phyloP scores from a whole-genome alignment of 768 basidiomycete genomes.

The Mrakia hoshinonis region DNA sequence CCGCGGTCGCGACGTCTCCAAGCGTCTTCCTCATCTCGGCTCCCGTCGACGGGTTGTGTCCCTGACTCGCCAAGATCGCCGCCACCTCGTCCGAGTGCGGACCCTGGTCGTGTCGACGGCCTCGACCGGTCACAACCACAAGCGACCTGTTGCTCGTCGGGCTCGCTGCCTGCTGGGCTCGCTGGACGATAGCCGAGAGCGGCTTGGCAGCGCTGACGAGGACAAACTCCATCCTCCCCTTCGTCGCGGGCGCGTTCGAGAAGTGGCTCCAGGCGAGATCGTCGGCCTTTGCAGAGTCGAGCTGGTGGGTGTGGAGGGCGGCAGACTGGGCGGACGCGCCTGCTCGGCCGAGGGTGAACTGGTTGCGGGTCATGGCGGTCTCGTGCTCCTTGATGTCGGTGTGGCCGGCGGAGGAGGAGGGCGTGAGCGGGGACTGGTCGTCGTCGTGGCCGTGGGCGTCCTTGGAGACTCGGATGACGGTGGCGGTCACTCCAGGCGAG shows the following conservation, averaged over 20 bases:
- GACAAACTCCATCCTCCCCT: slow-evolving; percentile 59
- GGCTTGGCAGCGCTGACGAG: slow-evolving; percentile 41
- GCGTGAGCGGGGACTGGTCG: background rate
- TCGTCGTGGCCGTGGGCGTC: background rate
- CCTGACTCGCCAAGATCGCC: slow-evolving; percentile 53
- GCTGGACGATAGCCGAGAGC: slow-evolving; percentile 45
- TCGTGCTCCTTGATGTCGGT: slow-evolving; percentile 21
- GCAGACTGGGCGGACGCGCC: background rate
- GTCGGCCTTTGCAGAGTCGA: slow-evolving; percentile 77
- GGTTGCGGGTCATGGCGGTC: slow-evolving; percentile 11
- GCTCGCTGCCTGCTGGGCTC: slow-evolving; percentile 50
- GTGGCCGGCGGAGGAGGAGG: background rate
- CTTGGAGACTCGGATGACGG: slow-evolving; percentile 54
- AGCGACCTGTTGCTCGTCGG: slow-evolving; percentile 35
- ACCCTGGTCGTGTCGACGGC: slow-evolving; percentile 33
- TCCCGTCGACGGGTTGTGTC: slow-evolving; percentile 28
- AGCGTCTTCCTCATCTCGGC: slow-evolving; percentile 55
- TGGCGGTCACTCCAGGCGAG: slow-evolving; percentile 56
- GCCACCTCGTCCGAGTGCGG: slow-evolving; percentile 51
- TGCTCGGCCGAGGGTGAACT: slow-evolving; percentile 9
- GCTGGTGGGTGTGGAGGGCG: slow-evolving; percentile 47
- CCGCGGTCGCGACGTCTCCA: slow-evolving; percentile 71
- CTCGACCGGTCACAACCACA: slow-evolving; percentile 64
- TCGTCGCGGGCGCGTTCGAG: slow-evolving; percentile 42
- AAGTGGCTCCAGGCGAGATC: slow-evolving; percentile 63